phyloP scores from a whole-genome alignment of 345 rosid species.

The rapeseed (Brassica napus) region Da-Ae NC_063448.1:25310001-25310500 shows the following conservation, averaged over 20 bases:
- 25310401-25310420: background rate
- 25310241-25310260: background rate
- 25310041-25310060: conserved; percentile 65
- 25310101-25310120: conserved; percentile 7
- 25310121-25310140: background rate
- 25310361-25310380: background rate
- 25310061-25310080: conserved; percentile 65
- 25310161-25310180: background rate
- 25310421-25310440: background rate
- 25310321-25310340: background rate
- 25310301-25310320: conserved; percentile 13
- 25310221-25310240: background rate
- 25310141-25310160: background rate
- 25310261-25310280: background rate
- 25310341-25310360: background rate
- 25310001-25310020: conserved; percentile 62
- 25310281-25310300: conserved; percentile 8
- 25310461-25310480: background rate
- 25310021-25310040: conserved; percentile 67
- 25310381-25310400: background rate
- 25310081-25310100: conserved; percentile 51
- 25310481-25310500: background rate
- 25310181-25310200: background rate
- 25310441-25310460: background rate
- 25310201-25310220: conserved; percentile 3